Evolutionary conservation across 163 green algal genomes (phyloP).

Genomic region (Dunaliella salina): DNA sequence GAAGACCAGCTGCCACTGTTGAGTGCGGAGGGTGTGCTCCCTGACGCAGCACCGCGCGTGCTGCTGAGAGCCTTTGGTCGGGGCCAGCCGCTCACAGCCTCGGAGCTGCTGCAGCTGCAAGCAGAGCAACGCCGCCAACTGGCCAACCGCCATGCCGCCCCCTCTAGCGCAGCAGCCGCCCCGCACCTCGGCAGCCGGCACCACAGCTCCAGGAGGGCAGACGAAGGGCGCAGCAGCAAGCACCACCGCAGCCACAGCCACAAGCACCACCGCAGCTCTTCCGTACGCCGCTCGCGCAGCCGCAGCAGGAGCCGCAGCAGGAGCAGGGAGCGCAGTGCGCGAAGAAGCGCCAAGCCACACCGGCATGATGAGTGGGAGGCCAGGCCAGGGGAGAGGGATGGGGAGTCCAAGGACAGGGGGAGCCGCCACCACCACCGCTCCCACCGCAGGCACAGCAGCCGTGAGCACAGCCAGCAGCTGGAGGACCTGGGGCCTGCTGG

Average conservation of each 20-base stretch:
- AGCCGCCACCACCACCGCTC: not conserved
- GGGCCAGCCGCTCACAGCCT: no score
- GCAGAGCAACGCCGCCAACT: no score
- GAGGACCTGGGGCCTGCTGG: not conserved
- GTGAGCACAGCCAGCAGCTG: not conserved
- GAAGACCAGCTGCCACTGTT: no score
- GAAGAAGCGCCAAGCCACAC: no score
- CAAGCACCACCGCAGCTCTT: not conserved
- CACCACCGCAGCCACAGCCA: slow-evolving; percentile 7
- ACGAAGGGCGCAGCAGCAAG: not conserved
- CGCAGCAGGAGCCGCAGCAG: not conserved
- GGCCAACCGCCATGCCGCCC: no score
- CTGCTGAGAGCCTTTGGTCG: no score
- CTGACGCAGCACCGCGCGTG: no score
- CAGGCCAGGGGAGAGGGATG: no score
- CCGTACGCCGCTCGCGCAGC: not conserved
- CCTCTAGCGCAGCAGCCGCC: not conserved
- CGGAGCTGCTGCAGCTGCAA: no score
- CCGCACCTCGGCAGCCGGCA: not conserved
- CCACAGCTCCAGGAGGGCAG: slow-evolving; percentile 1
- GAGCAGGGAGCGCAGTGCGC: no score
- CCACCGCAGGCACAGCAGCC: not conserved
- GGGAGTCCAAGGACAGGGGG: not conserved
- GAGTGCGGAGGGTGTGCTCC: no score
- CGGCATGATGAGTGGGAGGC: no score